These are phyloP conservation scores for Brettanomyces anomalus DNA, from an alignment of 805 yeast species.

Conservation along the genomic window DNA sequence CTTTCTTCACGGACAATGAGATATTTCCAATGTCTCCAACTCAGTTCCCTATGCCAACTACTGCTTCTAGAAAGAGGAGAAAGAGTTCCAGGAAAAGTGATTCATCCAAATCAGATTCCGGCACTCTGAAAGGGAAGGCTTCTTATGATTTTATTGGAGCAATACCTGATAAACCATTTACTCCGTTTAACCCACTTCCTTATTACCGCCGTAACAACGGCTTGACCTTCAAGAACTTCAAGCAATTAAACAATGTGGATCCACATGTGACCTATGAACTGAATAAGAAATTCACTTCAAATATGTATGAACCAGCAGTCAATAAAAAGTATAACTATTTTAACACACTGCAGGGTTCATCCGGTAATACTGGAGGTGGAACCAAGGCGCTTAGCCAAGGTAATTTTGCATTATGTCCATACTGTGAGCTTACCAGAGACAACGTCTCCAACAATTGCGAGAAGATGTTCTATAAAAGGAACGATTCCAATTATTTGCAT, in stretches of 20 bases:
- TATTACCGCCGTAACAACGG: slow-evolving; percentile 1
- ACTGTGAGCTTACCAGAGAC: slow-evolving; percentile 14
- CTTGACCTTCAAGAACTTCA: slow-evolving; percentile 9
- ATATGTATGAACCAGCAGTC: slow-evolving; percentile 16
- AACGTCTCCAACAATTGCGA: slow-evolving; percentile 10
- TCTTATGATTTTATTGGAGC: slow-evolving; percentile 1
- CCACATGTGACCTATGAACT: slow-evolving; percentile 8
- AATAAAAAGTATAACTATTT: slow-evolving; percentile 9
- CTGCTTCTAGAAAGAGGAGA: background rate
- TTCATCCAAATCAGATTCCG: background rate
- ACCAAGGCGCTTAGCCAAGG: slow-evolving; percentile 12
- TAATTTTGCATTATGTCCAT: slow-evolving; percentile 23
- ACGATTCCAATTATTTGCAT: slow-evolving; percentile 23
- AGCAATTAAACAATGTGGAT: slow-evolving; percentile 3
- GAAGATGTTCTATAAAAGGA: slow-evolving; percentile 19
- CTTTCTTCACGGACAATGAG: background rate
- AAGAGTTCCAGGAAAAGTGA: background rate
- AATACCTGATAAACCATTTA: background rate
- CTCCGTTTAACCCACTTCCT: slow-evolving; percentile 2
- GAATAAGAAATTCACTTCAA: slow-evolving; percentile 12
- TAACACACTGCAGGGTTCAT: background rate
- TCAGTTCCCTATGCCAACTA: background rate
- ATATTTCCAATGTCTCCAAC: background rate
- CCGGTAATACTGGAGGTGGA: background rate
- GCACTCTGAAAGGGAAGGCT: too few relatives aligned